Conservation (phyloP, 176 grass and related monocot species). For the Dactylis glomerata region DNA sequence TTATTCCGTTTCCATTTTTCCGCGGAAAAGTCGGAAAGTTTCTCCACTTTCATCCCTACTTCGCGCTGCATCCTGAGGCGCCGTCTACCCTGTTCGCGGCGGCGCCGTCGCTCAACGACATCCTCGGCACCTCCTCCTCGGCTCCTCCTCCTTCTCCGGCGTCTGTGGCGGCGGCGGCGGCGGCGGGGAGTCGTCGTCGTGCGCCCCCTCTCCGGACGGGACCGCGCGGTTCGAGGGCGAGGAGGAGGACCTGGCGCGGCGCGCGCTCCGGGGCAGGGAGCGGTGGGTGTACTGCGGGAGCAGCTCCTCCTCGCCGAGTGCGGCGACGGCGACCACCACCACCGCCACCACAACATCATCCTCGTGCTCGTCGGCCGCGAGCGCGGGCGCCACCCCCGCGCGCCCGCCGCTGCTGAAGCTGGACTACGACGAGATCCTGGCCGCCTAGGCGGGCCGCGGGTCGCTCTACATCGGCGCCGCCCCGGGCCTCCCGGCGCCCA, state of each 20-base stretch:
- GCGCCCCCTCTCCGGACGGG: slow-evolving; percentile 27
- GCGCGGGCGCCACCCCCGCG: slow-evolving; percentile 42
- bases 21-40: too few species aligned
- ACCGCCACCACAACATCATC: slow-evolving; percentile 29
- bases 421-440: slow-evolving; percentile 80
- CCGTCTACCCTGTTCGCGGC: slow-evolving; percentile 46
- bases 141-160: not conserved
- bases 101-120: slow-evolving; percentile 64
- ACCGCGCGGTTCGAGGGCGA: slow-evolving; percentile 4
- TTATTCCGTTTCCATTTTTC: too few species aligned
- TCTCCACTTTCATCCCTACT: too few species aligned
- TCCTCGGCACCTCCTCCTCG: slow-evolving; percentile 48
- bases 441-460: slow-evolving; percentile 72
- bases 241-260: slow-evolving; percentile 59
- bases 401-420: slow-evolving; percentile 61
- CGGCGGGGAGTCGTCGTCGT: slow-evolving; percentile 1
- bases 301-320: slow-evolving; percentile 43
- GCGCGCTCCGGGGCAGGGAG: slow-evolving; percentile 70
- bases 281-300: slow-evolving; percentile 76
- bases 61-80: slow-evolving; percentile 45
- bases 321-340: slow-evolving; percentile 6
- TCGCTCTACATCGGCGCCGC: slow-evolving; percentile 62
- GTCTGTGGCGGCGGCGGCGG: too few species aligned
- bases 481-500: slow-evolving; percentile 31
- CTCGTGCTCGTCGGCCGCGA: slow-evolving; percentile 46